Evolutionary conservation across 495 filamentous ascomycete species (phyloP).

Genomic region (Trichoderma gamsii): DNA sequence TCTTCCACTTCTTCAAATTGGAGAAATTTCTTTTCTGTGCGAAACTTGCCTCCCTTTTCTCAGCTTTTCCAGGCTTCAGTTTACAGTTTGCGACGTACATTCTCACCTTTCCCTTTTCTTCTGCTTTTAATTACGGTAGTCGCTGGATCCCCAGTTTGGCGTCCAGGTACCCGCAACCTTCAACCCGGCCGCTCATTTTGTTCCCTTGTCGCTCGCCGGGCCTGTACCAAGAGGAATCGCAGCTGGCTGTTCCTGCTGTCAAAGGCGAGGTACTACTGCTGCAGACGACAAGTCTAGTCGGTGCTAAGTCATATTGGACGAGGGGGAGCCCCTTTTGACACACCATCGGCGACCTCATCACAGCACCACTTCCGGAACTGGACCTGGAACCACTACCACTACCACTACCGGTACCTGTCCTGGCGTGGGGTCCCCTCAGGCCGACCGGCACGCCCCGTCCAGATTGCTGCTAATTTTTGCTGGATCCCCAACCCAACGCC

Average conservation of each 20-base stretch:
- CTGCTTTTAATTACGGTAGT: no score
- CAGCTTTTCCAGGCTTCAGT: neutral
- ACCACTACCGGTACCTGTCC: neutral
- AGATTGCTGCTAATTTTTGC: neutral
- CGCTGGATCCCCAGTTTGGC: neutral
- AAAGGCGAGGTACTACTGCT: neutral
- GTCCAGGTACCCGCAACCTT: neutral
- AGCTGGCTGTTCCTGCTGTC: neutral
- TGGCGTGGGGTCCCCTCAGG: neutral
- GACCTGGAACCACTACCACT: neutral
- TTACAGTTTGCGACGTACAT: neutral
- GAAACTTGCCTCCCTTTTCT: neutral
- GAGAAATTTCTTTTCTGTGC: neutral
- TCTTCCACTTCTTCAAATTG: neutral
- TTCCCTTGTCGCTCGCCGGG: neutral
- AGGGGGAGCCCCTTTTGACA: conserved; percentile 6
- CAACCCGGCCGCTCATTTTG: neutral
- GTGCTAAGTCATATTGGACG: neutral
- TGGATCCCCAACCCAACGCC: neutral
- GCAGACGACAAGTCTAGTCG: neutral
- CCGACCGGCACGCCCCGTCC: neutral
- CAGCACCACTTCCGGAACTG: neutral
- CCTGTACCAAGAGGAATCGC: neutral
- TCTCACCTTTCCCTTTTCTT: no score
- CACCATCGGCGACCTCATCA: neutral